Evolutionary conservation across 192 early-diverging fungal genomes (phyloP), one percentile per base, ranked within the genome.

Genomic region (Diversispora eburnea): DNA sequence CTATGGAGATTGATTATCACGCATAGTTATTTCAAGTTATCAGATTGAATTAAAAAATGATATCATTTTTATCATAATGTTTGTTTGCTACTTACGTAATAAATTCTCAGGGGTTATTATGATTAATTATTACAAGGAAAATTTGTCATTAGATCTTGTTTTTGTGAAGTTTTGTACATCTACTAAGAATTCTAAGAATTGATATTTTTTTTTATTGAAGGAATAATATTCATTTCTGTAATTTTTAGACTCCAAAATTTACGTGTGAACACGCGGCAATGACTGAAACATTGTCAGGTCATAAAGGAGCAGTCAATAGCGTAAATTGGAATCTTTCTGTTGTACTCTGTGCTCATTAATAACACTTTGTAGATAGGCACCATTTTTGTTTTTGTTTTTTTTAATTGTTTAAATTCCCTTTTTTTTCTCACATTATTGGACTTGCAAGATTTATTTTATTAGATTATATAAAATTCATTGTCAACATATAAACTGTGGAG

Each of bases 131-230:
- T n/a, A 52, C 95, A 97, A 77, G 91, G 89, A 0, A 78, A 85
- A 8, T 97, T 91, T 77, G 91, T 97, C 42, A 96, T 99, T 70
- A 86, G 97, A 63, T 95, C 92, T 4, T 90, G 91, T 41, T 94
- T 99, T 84, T 96, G 93, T 80, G 94, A 97, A 85, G 93, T 90
- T 89, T 74, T 55, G 51, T 52, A 55, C 20, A 41, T 55, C n/a
- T n/a, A n/a, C n/a, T n/a, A n/a, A 25, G 2, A 48, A n/a, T n/a
- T n/a, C 25, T 4, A 49, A 25, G 17, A 33, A 48, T 52, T 59
- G 42, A 25, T 45, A 45, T n/a, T 39, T 43, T 15, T 43, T 47
- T 70, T n/a, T 63, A 58, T 56, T 9, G 20, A 57, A 22, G 17
- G 25, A 33, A 33, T 33, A 33, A 33, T 33, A 33, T 33, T 33